Conservation (phyloP, 2,329 filamentous ascomycete genomes). For the Neopestalotiopsis sp. region DNA sequence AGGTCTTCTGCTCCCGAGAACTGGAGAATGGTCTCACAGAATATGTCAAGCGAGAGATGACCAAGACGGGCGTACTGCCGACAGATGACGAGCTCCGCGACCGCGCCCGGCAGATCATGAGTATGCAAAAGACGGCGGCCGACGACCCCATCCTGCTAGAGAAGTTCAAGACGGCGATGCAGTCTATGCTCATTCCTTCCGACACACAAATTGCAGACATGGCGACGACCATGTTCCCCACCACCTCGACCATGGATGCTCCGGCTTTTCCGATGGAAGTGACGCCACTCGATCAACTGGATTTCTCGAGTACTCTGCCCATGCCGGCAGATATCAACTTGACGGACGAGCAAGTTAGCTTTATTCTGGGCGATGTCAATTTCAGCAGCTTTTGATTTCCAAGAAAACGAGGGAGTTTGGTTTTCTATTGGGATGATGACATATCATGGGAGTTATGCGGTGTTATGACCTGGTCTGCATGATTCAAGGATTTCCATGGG, state of each 20-base stretch:
- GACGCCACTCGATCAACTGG: neutral
- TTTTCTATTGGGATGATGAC: neutral
- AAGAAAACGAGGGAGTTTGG: neutral
- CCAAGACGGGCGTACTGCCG: constrained; percentile 47
- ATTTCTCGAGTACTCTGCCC: neutral
- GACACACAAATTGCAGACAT: neutral
- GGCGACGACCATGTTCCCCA: neutral
- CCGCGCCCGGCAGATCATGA: constrained; percentile 54
- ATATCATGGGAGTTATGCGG: neutral
- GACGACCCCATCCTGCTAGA: constrained; percentile 57
- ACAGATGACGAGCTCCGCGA: constrained; percentile 51
- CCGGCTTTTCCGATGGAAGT: neutral
- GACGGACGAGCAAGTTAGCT: constrained; percentile 11
- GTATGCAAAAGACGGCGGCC: constrained; percentile 52
- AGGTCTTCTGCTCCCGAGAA: constrained; percentile 63
- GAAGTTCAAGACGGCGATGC: constrained; percentile 51
- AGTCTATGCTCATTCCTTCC: neutral
- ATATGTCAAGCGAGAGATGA: constrained; percentile 49
- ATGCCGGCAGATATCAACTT: constrained; percentile 6
- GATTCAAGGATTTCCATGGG: neutral
- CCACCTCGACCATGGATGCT: neutral
- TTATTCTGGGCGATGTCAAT: constrained; percentile 14
- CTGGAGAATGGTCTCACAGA: constrained; percentile 59
- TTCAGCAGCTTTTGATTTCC: neutral
- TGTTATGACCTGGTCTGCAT: neutral